Evolutionary conservation across 179 eudicot genomes (phyloP), one percentile per base, ranked within the genome.

Genomic region (Actinidia chinensis): DNA sequence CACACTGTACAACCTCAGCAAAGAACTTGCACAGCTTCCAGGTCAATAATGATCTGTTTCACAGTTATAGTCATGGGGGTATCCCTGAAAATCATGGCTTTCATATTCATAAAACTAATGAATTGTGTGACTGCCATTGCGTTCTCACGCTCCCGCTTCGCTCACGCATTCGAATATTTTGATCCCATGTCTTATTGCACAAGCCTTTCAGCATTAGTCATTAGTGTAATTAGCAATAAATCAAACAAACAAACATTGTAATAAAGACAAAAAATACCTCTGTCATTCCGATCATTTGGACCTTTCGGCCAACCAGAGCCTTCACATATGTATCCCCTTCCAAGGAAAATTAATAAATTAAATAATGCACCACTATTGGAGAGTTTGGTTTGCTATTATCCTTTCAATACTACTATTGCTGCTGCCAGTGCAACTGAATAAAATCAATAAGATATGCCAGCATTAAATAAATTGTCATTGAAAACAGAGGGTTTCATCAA

Each of bases 241-340:
- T 72, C 55, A 59, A 68, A n/a, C 48, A 44, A 17, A 54, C 25
- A 50, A 75, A 40, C 42, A 56, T 20, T 48, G 20, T 11, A 28
- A 66, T 36, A 72, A 58, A 58, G 40, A 10, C 69, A 50, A 79
- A 13, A 63, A 51, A 86, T 72, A 91, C 98, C 99, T 93, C 99
- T 90, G 74, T 95, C 99, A 85, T 95, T 95, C 80, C 99, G 87
- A 70, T 95, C 99, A 85, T 95, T 95, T 81, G 97, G 95, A 87
- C 89, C 92, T 84, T n/a, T 95, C 99, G n/a, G 63, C 94, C 94
- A 66, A 81, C 90, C 97, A 93, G 90, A 60, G 90, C 87, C 86
- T 92, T 90, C 87, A 93, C 89, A 81, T 88, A 95, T 68, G 99
- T 95, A 78, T 95, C 98, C 92, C 99, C 93, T n/a, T n/a, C 82